Base-by-base conservation (phyloP, 768 basidiomycete species). In the Austroboletus eburneus region DNA sequence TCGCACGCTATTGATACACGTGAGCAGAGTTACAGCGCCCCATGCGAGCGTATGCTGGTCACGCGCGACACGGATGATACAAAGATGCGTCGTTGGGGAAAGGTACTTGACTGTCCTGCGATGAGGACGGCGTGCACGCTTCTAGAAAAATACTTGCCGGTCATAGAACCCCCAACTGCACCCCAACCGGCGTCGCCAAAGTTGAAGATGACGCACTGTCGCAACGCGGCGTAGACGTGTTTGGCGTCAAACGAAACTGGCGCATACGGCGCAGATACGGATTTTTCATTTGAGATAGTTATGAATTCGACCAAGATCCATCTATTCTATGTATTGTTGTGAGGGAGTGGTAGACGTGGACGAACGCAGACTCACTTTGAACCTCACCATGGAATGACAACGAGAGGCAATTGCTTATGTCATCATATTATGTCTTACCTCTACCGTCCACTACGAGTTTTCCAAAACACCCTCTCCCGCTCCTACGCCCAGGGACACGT, bases 171-270 rank as follows among this genome's bases (percentile, higher is more conserved):
- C 0, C 79, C 85, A 3, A 93, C 79, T 9, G 84, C 77, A 21
- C 91, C 91, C 91, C 90, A 93, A 5, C 90, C 91, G 0, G 79
- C 72, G 59, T 92, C 89, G 3, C 91, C 91, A 59, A 91, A 93
- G 56, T 91, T 82, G 16, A 63, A 62, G 43, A 88, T 56, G 12
- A 90, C 69, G 54, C 81, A 84, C 57, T 85, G 80, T 57, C 79
- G 81, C 25, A 93, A 61, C 0, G 90, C 81, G 3, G 71, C 63
- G 67, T 79, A 89, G 42, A 93, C 77, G 17, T 77, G 74, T 56
- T 81, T 85, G n/a, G 76, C 73, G 38, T 81, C 80, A 10, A 87
- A 58, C 39, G 65, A 53, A 27, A 43, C 22, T 20, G 44, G 47
- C 17, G 51, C 48, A 2, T 39, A n/a, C 14, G 43, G 43, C 12